Percentiles rank a stretch among this genome's conserved stretches.
phyloP scores from a whole-genome alignment of 257 asterid species.

The Plantago elongata region DNA sequence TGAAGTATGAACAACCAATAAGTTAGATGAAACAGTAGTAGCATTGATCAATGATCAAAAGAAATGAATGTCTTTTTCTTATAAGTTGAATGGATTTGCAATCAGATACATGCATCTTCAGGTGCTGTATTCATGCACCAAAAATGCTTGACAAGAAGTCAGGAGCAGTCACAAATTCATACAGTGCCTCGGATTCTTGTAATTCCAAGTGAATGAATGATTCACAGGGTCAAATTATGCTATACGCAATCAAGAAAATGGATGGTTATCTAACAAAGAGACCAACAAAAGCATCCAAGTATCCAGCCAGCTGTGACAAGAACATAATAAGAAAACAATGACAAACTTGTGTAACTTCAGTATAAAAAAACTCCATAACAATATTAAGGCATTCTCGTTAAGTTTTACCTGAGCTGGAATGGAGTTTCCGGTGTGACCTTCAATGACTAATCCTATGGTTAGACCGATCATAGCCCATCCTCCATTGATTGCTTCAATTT shows the following conservation, averaged over 20 bases:
- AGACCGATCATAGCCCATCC: constrained; percentile 99
- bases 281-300: constrained; percentile 49
- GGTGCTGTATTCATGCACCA: background rate
- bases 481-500: constrained; percentile 87
- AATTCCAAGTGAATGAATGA: background rate
- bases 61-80: too few relatives aligned
- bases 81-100: too few relatives aligned
- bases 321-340: constrained; percentile 12
- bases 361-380: background rate
- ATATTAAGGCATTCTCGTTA: too few relatives aligned
- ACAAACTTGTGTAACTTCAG: constrained; percentile 1
- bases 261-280: constrained; percentile 40
- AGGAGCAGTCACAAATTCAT: background rate
- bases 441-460: constrained; percentile 75
- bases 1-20: too few relatives aligned
- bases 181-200: background rate
- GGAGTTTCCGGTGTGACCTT: constrained; percentile 72
- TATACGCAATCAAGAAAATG: background rate
- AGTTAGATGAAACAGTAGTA: too few relatives aligned
- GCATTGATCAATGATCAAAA: too few relatives aligned
- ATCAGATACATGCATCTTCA: too few relatives aligned
- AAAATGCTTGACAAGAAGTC: background rate
- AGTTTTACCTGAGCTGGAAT: constrained; percentile 63
- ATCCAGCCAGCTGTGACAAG: constrained; percentile 60
- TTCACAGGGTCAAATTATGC: background rate